phyloP scores from a whole-genome alignment of 1,284 basidiomycete genomes.

The Ganoderma leucocontextum region DNA sequence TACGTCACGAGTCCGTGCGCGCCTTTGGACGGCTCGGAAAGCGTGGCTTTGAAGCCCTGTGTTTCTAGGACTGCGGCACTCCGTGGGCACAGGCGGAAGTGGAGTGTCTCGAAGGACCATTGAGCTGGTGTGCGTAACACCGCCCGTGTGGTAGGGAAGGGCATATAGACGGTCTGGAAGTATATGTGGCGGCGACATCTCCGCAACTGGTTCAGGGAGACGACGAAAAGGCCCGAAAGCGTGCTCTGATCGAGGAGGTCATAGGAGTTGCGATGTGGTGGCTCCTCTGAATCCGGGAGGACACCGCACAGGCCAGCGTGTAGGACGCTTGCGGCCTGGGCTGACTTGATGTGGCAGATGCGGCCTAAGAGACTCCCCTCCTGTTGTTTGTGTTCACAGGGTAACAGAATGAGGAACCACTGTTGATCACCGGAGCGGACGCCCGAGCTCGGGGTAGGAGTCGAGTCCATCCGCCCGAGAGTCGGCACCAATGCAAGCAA shows the following conservation, averaged over 20 bases:
- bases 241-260: neutral
- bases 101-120: neutral
- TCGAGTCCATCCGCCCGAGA: neutral
- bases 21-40: neutral
- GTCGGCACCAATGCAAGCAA: slow-evolving; percentile 2
- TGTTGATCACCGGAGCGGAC: neutral
- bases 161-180: neutral
- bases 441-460: neutral
- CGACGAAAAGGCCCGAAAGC: neutral
- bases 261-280: neutral
- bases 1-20: neutral
- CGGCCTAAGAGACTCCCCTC: neutral
- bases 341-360: neutral
- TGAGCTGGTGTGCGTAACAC: neutral
- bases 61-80: neutral
- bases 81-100: neutral
- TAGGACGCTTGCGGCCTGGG: neutral
- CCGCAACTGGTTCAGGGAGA: neutral
- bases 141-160: neutral
- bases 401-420: neutral
- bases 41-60: neutral
- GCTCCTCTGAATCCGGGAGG: neutral
- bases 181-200: neutral
- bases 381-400: neutral
- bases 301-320: neutral